Conservation (phyloP, 768 basidiomycete genomes). For the Macrocybe gigantea region DNA sequence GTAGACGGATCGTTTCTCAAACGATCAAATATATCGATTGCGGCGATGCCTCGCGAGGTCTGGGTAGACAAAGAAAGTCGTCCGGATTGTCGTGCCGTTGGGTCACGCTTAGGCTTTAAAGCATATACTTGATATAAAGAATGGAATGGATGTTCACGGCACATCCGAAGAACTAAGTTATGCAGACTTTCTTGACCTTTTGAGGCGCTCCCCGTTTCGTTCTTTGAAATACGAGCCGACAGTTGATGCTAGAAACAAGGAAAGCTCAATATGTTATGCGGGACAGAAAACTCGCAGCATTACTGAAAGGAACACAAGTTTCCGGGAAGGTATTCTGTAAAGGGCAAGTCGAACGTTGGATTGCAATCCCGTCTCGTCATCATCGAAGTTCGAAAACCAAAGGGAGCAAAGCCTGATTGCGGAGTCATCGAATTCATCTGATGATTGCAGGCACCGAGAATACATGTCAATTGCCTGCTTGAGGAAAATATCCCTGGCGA, state of each 20-base stretch:
- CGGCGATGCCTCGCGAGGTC: slow-evolving; percentile 38
- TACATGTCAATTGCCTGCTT: slow-evolving; percentile 81
- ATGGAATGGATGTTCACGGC: slow-evolving; percentile 90
- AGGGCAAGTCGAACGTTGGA: slow-evolving; percentile 39
- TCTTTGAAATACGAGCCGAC: slow-evolving; percentile 73
- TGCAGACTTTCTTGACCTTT: slow-evolving; percentile 58
- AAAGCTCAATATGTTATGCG: not conserved
- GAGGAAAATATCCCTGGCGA: slow-evolving; percentile 56
- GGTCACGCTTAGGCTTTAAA: slow-evolving; percentile 34
- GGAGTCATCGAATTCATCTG: slow-evolving; percentile 71
- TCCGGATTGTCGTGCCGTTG: slow-evolving; percentile 37
- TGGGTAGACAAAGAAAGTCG: slow-evolving; percentile 27
- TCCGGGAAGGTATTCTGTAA: slow-evolving; percentile 68
- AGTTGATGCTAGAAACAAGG: slow-evolving; percentile 63
- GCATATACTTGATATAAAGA: slow-evolving; percentile 87
- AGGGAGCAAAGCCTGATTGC: slow-evolving; percentile 82
- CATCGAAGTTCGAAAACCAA: slow-evolving; percentile 87
- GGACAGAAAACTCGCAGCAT: slow-evolving; percentile 8
- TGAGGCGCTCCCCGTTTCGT: slow-evolving; percentile 19
- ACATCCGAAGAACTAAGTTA: slow-evolving; percentile 65
- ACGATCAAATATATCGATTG: slow-evolving; percentile 51
- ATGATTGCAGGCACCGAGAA: slow-evolving; percentile 62
- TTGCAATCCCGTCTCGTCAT: slow-evolving; percentile 37
- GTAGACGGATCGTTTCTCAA: slow-evolving; percentile 35
- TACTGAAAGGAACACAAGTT: slow-evolving; percentile 82